Conservation (phyloP, 192 early-diverging fungal genomes). For the Geranomyces michiganensis region DNA sequence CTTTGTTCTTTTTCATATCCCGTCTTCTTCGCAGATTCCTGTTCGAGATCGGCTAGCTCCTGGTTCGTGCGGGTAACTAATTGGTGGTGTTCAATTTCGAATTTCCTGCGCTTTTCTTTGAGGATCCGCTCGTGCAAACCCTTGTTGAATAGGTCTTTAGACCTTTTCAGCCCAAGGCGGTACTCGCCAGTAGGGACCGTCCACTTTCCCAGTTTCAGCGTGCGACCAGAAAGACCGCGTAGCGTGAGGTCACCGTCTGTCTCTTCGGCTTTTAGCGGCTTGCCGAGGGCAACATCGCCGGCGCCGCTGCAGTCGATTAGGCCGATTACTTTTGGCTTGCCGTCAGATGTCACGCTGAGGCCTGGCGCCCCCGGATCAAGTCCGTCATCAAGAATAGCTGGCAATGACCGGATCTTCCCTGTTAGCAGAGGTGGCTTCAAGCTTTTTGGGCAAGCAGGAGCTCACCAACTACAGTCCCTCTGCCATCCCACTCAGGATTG, state of each 20-base stretch:
- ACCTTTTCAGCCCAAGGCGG: conserved; percentile 78
- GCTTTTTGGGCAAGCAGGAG: conserved; percentile 79
- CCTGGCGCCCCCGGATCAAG: conserved; percentile 93
- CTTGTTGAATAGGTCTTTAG: conserved; percentile 75
- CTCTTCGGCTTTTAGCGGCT: conserved; percentile 1
- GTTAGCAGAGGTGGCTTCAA: neutral
- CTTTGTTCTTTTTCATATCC: conserved; percentile 48
- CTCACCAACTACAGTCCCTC: conserved; percentile 76
- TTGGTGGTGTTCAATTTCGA: conserved; percentile 45
- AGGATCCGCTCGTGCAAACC: conserved; percentile 49
- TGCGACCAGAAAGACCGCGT: conserved; percentile 74
- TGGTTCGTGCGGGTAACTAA: conserved; percentile 42
- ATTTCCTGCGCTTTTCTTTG: conserved; percentile 41
- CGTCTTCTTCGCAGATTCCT: conserved; percentile 31
- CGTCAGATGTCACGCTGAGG: conserved; percentile 81
- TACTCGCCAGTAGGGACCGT: conserved; percentile 79
- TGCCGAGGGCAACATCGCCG: conserved; percentile 56
- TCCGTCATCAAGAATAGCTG: conserved; percentile 12
- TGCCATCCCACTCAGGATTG: conserved; percentile 84
- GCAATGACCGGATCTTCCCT: neutral
- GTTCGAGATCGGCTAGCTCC: conserved; percentile 54
- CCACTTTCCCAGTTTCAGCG: conserved; percentile 68
- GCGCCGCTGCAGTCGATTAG: conserved; percentile 93
- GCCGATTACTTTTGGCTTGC: conserved; percentile 88
- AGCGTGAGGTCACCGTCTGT: conserved; percentile 42